These are phyloP conservation scores for Thelonectria blattea DNA, from an alignment of 2,329 filamentous ascomycete genomes.

Conservation along the genomic window DNA sequence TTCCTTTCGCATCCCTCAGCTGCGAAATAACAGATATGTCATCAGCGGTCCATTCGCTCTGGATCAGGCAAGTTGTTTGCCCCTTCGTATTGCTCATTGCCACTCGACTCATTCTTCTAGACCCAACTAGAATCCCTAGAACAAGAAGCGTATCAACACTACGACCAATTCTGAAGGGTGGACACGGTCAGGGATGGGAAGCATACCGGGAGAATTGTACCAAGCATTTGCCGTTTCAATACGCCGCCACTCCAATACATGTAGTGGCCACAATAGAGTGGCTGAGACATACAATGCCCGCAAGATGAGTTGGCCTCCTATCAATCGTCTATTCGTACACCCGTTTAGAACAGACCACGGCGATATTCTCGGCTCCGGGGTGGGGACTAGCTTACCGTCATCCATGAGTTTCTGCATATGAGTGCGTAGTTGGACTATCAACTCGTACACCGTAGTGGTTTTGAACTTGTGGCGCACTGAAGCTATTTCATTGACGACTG, in stretches of 20 bases:
- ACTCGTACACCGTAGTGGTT: no score
- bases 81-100: background rate
- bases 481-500: background rate
- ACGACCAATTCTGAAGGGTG: background rate
- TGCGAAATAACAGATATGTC: slow-evolving; percentile 5
- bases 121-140: background rate
- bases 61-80: background rate
- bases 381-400: background rate
- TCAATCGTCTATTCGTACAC: background rate
- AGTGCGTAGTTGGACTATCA: no score
- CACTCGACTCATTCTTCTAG: background rate
- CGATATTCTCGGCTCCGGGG: background rate
- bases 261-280: no score
- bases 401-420: no score
- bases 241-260: no score
- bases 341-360: background rate
- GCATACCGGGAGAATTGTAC: background rate
- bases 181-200: background rate
- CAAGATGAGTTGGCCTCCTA: background rate
- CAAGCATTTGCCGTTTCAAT: background rate
- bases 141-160: background rate
- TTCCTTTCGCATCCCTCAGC: background rate
- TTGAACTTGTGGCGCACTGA: no score
- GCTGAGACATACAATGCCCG: no score
- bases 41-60: background rate